Conservation (phyloP, 1,284 basidiomycete genomes). For the Ganoderma leucocontextum region DNA sequence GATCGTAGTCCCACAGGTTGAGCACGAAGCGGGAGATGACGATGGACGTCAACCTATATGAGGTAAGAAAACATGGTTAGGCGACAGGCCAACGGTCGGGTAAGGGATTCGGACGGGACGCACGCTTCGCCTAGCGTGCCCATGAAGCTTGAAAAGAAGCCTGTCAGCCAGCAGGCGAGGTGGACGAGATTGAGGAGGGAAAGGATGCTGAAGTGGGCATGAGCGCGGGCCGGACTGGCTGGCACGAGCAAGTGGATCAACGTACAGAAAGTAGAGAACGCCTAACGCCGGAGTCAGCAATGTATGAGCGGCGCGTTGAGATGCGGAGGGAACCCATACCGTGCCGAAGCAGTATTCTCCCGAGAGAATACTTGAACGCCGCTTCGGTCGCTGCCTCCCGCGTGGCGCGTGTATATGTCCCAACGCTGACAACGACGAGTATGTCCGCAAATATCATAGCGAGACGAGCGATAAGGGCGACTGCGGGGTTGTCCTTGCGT, state of each 20-base stretch:
- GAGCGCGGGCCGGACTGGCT: neutral
- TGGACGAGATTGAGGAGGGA: neutral
- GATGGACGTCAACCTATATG: constrained; percentile 23
- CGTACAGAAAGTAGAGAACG: neutral
- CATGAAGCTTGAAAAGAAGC: constrained; percentile 7
- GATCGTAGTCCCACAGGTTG: constrained; percentile 16
- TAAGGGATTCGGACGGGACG: neutral
- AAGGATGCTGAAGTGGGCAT: neutral
- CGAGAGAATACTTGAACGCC: neutral
- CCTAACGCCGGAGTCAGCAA: neutral
- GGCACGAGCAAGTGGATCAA: neutral
- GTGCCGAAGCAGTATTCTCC: neutral
- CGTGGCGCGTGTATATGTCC: neutral
- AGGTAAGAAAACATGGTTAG: neutral
- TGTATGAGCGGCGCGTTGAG: neutral
- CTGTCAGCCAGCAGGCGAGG: neutral
- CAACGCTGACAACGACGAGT: too few relatives aligned
- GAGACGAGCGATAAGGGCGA: too few relatives aligned
- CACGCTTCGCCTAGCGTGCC: constrained; percentile 19
- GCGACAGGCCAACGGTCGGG: neutral
- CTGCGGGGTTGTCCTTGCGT: too few relatives aligned
- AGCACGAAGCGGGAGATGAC: constrained; percentile 24
- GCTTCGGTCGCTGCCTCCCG: neutral
- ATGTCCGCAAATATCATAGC: too few relatives aligned
- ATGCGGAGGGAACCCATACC: neutral